A percentile compares a stretch with the other conserved stretches of the same genome.
These are phyloP conservation scores for Aureobasidium sp. DNA, from an alignment of 2,329 filamentous ascomycete genomes.

Conservation along the genomic window DNA sequence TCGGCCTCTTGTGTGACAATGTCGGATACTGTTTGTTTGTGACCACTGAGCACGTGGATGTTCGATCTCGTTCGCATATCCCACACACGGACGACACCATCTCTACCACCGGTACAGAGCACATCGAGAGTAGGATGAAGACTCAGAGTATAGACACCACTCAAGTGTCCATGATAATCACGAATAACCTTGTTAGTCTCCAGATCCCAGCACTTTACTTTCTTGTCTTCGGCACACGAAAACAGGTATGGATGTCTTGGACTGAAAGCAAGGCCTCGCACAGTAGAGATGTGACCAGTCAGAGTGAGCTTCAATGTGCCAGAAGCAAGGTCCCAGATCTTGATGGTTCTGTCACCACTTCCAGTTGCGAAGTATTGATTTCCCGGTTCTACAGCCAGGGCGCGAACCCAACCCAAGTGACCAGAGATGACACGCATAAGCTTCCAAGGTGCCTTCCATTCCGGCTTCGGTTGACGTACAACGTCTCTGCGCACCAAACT, in stretches of 20 bases:
- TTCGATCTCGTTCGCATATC: slow-evolving; percentile 97
- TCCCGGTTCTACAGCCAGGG: slow-evolving; percentile 83
- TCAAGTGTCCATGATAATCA: slow-evolving; percentile 92
- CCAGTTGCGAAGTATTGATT: slow-evolving; percentile 98
- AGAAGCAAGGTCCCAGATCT: slow-evolving; percentile 94
- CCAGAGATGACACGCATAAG: slow-evolving; percentile 95
- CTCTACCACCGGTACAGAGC: slow-evolving; percentile 86
- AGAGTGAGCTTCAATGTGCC: slow-evolving; percentile 78
- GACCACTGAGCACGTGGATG: slow-evolving; percentile 84
- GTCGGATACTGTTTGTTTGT: slow-evolving; percentile 83
- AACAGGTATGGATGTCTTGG: slow-evolving; percentile 94
- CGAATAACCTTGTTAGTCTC: slow-evolving; percentile 99
- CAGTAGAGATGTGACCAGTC: slow-evolving; percentile 90
- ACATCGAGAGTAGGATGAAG: slow-evolving; percentile 95
- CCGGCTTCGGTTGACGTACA: slow-evolving; percentile 65
- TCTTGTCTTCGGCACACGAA: slow-evolving; percentile 97
- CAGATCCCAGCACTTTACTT: slow-evolving; percentile 99
- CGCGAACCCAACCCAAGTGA: slow-evolving; percentile 89
- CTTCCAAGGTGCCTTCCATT: slow-evolving; percentile 99
- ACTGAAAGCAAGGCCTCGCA: slow-evolving; percentile 84
- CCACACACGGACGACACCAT: slow-evolving; percentile 93
- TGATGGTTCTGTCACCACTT: slow-evolving; percentile 92
- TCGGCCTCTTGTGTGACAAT: slow-evolving; percentile 93
- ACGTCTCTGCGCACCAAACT: slow-evolving; percentile 58
- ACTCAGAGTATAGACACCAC: slow-evolving; percentile 86